A percentile compares a stretch with the other conserved stretches of the same genome.
phyloP scores from a whole-genome alignment of 352 stramenopile species.

The Globisporangium paroecandrum region DNA sequence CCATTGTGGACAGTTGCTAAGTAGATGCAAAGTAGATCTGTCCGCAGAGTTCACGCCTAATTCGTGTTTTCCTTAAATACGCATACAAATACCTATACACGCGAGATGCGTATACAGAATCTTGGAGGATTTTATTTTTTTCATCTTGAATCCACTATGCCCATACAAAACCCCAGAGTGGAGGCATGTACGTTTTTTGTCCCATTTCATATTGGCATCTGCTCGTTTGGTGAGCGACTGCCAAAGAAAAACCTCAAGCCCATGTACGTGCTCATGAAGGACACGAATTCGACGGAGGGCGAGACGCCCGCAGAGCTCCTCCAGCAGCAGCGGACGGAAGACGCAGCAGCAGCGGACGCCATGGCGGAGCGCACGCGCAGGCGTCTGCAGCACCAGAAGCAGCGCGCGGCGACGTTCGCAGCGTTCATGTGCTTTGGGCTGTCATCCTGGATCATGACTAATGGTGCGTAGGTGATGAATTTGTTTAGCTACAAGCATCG shows the following conservation, averaged over 20 bases:
- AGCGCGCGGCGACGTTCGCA: constrained; percentile 30
- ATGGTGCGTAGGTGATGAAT: constrained; percentile 23
- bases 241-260: background rate
- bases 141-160: no score
- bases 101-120: no score
- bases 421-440: constrained; percentile 59
- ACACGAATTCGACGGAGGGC: constrained; percentile 2
- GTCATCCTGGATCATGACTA: constrained; percentile 67
- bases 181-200: no score
- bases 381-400: constrained; percentile 3
- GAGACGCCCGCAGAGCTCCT: background rate
- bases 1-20: no score
- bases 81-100: no score
- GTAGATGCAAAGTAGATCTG: no score
- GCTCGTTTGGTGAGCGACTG: background rate
- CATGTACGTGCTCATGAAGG: constrained; percentile 8
- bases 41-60: no score
- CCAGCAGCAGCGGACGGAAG: background rate
- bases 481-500: background rate
- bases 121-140: no score
- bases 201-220: no score
- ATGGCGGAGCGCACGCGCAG: background rate
- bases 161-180: no score
- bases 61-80: no score
- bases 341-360: background rate